These are phyloP conservation scores for Iodosphaeria phyllophila DNA, from an alignment of 2,329 filamentous ascomycete genomes.

Conservation along the genomic window DNA sequence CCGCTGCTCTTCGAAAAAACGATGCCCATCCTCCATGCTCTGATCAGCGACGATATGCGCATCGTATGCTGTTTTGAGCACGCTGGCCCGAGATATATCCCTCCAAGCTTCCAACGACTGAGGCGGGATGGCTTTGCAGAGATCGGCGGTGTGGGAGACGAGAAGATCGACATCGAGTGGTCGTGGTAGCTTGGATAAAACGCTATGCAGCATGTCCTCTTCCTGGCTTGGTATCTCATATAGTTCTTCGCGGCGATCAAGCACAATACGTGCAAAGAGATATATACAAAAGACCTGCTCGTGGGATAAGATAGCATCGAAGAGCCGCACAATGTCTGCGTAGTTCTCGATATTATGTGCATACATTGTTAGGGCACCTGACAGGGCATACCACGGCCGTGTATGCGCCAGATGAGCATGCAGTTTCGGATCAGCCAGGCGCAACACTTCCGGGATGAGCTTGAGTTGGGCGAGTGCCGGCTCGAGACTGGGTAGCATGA, in stretches of 20 bases:
- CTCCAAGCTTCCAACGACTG: conserved; percentile 54
- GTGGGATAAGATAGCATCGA: conserved; percentile 75
- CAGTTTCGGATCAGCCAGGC: conserved; percentile 50
- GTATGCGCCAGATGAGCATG: conserved; percentile 57
- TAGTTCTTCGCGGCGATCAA: conserved; percentile 67
- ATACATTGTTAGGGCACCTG: conserved; percentile 89
- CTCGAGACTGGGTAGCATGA: conserved; percentile 79
- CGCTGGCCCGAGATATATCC: conserved; percentile 54
- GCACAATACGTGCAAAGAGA: conserved; percentile 75
- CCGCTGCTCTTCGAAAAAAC: conserved; percentile 52
- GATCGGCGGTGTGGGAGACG: conserved; percentile 41
- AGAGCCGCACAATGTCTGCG: conserved; percentile 71
- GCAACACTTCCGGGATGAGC: conserved; percentile 67
- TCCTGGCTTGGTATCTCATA: conserved; percentile 68
- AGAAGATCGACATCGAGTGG: conserved; percentile 65
- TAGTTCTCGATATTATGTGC: conserved; percentile 90
- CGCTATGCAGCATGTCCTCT: conserved; percentile 80
- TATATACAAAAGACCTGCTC: conserved; percentile 85
- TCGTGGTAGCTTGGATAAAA: conserved; percentile 70
- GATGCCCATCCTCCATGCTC: conserved; percentile 44
- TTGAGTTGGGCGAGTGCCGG: conserved; percentile 73
- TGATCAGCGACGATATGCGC: conserved; percentile 29
- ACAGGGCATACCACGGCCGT: conserved; percentile 80
- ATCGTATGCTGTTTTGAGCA: conserved; percentile 63
- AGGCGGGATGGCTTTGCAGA: conserved; percentile 54